A percentile compares a stretch with the other conserved stretches of the same genome.
These are phyloP conservation scores for Cupressus sempervirens DNA, from an alignment of 75 land plant species.

Conservation along the genomic window DNA sequence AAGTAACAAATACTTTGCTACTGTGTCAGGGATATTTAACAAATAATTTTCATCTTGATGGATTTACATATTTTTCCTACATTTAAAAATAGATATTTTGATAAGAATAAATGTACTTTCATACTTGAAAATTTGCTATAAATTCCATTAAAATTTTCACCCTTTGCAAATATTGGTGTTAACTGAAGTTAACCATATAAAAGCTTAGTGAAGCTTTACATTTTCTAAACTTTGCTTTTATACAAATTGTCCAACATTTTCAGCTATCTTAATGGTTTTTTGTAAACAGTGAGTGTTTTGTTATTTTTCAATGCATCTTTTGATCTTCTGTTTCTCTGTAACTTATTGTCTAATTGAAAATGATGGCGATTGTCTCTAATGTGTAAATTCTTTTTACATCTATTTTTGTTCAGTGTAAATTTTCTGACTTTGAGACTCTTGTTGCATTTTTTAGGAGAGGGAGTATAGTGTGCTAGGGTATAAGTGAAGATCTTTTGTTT, in stretches of 20 bases:
- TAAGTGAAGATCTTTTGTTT: not conserved
- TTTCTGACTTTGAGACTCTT: not conserved
- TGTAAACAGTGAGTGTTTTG: not conserved
- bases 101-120: not conserved
- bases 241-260: not conserved
- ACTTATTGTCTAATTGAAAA: not conserved
- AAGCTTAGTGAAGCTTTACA: not conserved
- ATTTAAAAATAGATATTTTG: not conserved
- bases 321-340: not conserved
- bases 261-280: not conserved
- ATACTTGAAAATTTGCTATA: not conserved
- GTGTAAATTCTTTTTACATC: not conserved
- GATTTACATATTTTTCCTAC: not conserved
- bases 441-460: not conserved
- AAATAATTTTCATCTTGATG: not conserved
- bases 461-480: not conserved
- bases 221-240: not conserved
- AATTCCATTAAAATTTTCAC: not conserved
- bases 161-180: not conserved
- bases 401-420: not conserved
- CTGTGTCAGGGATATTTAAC: not conserved
- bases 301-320: not conserved
- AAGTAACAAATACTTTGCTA: not conserved
- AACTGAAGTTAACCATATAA: not conserved
- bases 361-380: not conserved